Conservation (phyloP, 768 basidiomycete genomes). For the Hygrocybe coccinea region DNA sequence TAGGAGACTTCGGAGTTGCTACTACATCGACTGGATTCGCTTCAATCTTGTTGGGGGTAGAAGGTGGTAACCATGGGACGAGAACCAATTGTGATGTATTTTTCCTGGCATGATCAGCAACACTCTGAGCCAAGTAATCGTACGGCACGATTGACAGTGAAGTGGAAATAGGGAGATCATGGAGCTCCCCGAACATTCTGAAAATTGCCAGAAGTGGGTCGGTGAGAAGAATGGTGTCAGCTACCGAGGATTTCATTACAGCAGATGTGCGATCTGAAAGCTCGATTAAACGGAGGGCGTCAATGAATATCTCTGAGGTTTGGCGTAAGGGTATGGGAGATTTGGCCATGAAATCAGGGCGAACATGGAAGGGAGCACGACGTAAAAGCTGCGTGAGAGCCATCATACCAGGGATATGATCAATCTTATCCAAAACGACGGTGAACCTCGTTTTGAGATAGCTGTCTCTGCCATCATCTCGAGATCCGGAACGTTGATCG, state of each 20-base stretch:
- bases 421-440: constrained; percentile 84
- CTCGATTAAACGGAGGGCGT: constrained; percentile 85
- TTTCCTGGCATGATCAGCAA: constrained; percentile 60
- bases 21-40: constrained; percentile 6
- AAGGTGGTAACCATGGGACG: constrained; percentile 70
- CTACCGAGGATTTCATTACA: constrained; percentile 75
- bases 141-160: constrained; percentile 70
- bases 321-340: neutral
- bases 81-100: constrained; percentile 69
- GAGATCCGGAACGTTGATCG: constrained; percentile 25
- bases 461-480: constrained; percentile 8
- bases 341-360: neutral
- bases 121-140: constrained; percentile 67
- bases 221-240: constrained; percentile 62
- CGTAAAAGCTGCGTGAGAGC: constrained; percentile 57
- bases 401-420: constrained; percentile 88
- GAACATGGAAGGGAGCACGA: constrained; percentile 10
- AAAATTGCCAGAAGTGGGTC: constrained; percentile 73
- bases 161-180: constrained; percentile 59
- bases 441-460: constrained; percentile 60
- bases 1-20: constrained; percentile 8
- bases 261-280: constrained; percentile 80
- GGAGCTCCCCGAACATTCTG: constrained; percentile 70
- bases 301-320: constrained; percentile 27
- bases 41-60: constrained; percentile 12